Evolutionary conservation across 148 eudicot genomes (phyloP).

Genomic region (Spergularia bocconei): DNA sequence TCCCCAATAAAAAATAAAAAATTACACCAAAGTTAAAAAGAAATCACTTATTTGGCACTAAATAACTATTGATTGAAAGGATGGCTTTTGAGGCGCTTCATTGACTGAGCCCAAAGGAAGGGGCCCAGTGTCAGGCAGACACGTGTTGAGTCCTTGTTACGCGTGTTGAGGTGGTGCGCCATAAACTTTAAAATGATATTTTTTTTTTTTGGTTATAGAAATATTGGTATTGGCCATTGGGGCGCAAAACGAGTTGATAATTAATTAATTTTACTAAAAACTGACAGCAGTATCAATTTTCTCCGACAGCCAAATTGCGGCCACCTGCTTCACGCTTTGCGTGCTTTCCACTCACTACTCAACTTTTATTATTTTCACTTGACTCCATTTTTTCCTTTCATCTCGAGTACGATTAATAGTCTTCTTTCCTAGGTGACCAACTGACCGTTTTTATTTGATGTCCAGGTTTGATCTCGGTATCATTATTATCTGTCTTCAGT

Average conservation of each 20-base stretch:
- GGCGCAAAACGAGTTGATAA: conserved; percentile 11
- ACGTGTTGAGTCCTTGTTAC: conserved; percentile 22
- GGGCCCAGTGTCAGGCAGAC: neutral
- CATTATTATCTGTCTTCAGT: no score
- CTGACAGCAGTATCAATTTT: conserved; percentile 20
- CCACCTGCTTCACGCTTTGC: conserved; percentile 6
- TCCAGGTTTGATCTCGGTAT: no score
- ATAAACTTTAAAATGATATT: neutral
- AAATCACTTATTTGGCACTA: neutral
- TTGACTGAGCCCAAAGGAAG: conserved; percentile 12
- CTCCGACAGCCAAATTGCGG: conserved; percentile 19
- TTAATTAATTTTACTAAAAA: neutral
- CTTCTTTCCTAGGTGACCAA: no score
- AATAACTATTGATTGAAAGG: neutral
- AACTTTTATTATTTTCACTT: neutral
- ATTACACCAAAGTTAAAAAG: neutral
- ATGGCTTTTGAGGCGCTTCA: conserved; percentile 12
- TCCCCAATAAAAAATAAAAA: no score
- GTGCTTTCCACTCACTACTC: neutral
- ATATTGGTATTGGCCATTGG: neutral
- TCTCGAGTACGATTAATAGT: no score
- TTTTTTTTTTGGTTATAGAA: neutral
- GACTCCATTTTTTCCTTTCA: no score
- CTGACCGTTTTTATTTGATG: no score
- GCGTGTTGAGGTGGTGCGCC: conserved; percentile 7